phyloP scores from a whole-genome alignment of 345 rosid genomes.

The Nephelium lappaceum region DNA sequence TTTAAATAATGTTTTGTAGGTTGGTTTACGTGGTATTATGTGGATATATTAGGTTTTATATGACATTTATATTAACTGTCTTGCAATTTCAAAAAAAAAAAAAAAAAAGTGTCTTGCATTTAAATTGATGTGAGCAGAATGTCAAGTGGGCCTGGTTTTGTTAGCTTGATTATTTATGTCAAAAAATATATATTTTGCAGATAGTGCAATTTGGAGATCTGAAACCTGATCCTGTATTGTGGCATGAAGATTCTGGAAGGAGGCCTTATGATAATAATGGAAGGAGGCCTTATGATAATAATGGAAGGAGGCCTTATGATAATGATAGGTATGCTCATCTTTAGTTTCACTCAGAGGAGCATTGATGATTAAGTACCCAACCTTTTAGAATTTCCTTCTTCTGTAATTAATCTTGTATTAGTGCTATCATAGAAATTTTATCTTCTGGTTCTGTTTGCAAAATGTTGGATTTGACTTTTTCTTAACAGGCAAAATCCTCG shows the following conservation, averaged over 20 bases:
- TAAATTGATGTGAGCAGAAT: background rate
- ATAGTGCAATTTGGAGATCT: constrained; percentile 56
- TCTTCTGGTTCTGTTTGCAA: background rate
- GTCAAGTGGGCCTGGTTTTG: constrained; percentile 3
- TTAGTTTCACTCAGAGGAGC: background rate
- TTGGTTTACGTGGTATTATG: background rate
- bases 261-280: constrained; percentile 38
- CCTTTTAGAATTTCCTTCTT: background rate
- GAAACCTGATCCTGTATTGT: constrained; percentile 60
- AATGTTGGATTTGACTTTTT: constrained; percentile 13
- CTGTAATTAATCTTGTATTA: background rate
- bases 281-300: constrained; percentile 39
- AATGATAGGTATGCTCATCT: constrained; percentile 28
- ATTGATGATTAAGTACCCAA: background rate
- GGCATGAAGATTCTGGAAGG: constrained; percentile 83
- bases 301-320: background rate
- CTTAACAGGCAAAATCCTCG: constrained; percentile 64
- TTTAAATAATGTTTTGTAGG: background rate
- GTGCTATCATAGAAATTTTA: background rate
- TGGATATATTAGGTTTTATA: background rate
- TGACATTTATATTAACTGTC: background rate
- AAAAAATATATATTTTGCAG: constrained; percentile 39
- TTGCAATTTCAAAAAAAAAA: too few species aligned
- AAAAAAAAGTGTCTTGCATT: background rate
- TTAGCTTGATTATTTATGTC: constrained; percentile 12